Evolutionary conservation across 140 eudicot genomes (phyloP).

Genomic region (Anethum foeniculum): DNA sequence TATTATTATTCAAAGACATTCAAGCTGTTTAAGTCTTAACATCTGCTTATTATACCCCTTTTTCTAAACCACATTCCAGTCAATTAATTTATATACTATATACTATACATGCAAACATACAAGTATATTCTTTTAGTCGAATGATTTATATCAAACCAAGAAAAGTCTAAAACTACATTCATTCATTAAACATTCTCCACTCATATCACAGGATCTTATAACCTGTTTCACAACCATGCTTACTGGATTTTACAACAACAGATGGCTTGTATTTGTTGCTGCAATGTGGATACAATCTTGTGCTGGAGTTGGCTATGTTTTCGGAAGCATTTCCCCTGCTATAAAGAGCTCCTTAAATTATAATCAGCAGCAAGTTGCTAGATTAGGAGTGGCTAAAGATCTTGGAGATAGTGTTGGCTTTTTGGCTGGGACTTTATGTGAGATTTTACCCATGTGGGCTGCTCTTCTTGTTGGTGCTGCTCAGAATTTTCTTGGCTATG

Average conservation of each 20-base stretch:
- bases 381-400: slow-evolving; percentile 93
- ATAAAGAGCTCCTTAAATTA: slow-evolving; percentile 64
- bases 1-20: no score
- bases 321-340: slow-evolving; percentile 84
- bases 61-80: not conserved
- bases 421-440: slow-evolving; percentile 81
- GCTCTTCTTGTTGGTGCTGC: slow-evolving; percentile 75
- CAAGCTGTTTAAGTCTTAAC: not conserved
- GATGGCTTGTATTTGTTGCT: slow-evolving; percentile 96
- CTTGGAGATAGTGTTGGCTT: slow-evolving; percentile 94
- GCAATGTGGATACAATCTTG: slow-evolving; percentile 98
- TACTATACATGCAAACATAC: not conserved
- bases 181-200: not conserved
- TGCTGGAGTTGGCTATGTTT: slow-evolving; percentile 88
- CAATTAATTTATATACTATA: not conserved
- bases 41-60: not conserved
- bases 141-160: not conserved
- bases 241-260: slow-evolving; percentile 45
- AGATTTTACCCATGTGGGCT: slow-evolving; percentile 83
- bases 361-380: slow-evolving; percentile 78
- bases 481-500: slow-evolving; percentile 84
- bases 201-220: not conserved
- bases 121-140: not conserved
- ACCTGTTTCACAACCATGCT: slow-evolving; percentile 18
- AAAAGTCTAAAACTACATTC: not conserved